Evolutionary conservation across 768 basidiomycete species (phyloP), one percentile per base, ranked within the genome.

Genomic region (Gloeostereum incarnatum): DNA sequence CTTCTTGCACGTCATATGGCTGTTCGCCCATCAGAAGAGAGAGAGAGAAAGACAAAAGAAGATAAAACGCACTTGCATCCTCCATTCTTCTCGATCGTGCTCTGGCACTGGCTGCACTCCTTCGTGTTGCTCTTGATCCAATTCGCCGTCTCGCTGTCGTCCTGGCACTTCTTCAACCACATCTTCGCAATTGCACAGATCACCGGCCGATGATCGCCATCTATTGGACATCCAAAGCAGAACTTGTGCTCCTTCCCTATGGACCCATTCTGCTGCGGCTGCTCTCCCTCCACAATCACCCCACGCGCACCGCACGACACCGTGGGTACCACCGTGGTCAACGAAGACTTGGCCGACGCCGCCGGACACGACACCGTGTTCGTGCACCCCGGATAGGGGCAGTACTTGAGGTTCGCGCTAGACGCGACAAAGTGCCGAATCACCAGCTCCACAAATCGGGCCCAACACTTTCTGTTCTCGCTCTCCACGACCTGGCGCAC

Each of bases 71-170:
- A 97, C 92, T 99, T 98, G 91, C 96, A 99, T 9, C 96, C 96
- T 6, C 96, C 96, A 47, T 98, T 98, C 82, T 99, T 99, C 75
- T 99, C 96, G 41, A 99, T 99, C 38, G 96, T 98, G 50, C 90
- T 91, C 57, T 90, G 83, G 57, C 96, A 99, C 56, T 91, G 82
- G 14, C 78, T 69, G 57, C 96, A 99, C 60, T 99, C 96, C 68
- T 99, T 98, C 29, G 96, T 99, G 57, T 99, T 97, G 46, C 92
- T 96, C 75, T 89, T 91, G 68, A 99, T 91, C 96, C 96, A 99
- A 58, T 99, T 98, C 18, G 92, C 90, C 13, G 96, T 99, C 65
- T 99, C 96, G 45, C 84, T 88, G 55, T 99, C 96, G 57, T 99
- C 96, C 36, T 79, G 76, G 60, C 96, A 98, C 61, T 99, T 98